These are phyloP conservation scores for Ceratocystis alfenasii DNA, from an alignment of 2,329 filamentous ascomycete genomes.

Conservation along the genomic window DNA sequence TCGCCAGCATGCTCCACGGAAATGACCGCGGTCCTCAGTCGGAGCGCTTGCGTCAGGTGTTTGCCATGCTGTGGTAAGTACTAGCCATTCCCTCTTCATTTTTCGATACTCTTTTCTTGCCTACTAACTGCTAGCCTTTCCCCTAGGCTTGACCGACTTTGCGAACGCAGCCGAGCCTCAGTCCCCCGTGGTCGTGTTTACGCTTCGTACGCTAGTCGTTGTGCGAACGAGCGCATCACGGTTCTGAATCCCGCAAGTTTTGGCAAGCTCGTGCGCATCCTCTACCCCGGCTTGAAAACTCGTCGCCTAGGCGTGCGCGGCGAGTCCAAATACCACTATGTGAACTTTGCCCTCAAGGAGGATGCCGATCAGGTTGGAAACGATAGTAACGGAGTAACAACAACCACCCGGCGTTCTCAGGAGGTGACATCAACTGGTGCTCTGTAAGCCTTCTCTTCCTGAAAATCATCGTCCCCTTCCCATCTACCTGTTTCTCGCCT, in stretches of 20 bases:
- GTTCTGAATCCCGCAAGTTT: slow-evolving; percentile 95
- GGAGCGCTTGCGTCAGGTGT: slow-evolving; percentile 72
- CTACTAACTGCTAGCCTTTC: neutral
- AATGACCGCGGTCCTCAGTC: slow-evolving; percentile 71
- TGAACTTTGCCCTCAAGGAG: slow-evolving; percentile 51
- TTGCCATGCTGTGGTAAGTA: slow-evolving; percentile 75
- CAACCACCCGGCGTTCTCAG: neutral
- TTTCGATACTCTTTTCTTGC: neutral
- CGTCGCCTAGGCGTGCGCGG: slow-evolving; percentile 82
- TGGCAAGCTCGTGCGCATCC: slow-evolving; percentile 88
- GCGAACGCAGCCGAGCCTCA: slow-evolving; percentile 64
- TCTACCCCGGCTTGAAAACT: slow-evolving; percentile 91
- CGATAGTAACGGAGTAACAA: slow-evolving; percentile 9
- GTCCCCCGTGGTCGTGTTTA: slow-evolving; percentile 90
- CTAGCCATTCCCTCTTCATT: slow-evolving; percentile 20
- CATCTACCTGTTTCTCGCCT: neutral
- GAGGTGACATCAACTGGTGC: neutral
- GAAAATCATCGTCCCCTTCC: neutral
- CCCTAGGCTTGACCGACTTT: slow-evolving; percentile 59
- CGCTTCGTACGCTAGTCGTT: slow-evolving; percentile 85
- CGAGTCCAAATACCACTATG: slow-evolving; percentile 97
- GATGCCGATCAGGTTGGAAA: slow-evolving; percentile 29
- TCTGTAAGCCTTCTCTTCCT: neutral
- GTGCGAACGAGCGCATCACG: slow-evolving; percentile 84
- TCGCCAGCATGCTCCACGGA: slow-evolving; percentile 63